Base-by-base conservation (phyloP, 164 flowering plant species). In the Aristolochia californica region DNA sequence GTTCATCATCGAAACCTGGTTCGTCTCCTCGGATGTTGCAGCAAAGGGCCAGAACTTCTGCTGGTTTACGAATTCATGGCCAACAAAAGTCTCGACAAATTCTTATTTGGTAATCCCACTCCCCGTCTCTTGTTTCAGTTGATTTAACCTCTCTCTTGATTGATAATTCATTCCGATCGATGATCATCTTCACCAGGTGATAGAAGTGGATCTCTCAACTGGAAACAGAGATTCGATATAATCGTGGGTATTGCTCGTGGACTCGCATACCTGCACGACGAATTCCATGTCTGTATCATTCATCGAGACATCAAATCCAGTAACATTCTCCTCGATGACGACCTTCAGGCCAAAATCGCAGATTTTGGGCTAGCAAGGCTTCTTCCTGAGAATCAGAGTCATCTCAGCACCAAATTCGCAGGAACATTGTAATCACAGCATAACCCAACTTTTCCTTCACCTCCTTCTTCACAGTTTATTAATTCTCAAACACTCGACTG, bases 241-340 rank as follows among this genome's bases (percentile, higher is more conserved):
- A 76, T 83, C 10, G 51, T 76, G 10, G 83, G 86, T 40, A 70
- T 64, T 43, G 86, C 86, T 10, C 62, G 78, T 21, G 89, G 86
- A 0, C 76, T 83, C 18, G 78, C 85, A 10, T 81, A 83, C 69
- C 64, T 83, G 30, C 84, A 79, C 20, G 81, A 81, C 15, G 78
- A 83, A 53, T 81, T 73, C 60, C 81, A 79, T 63, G 78, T 74
- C 0, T 51, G 77, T 43, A 79, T 83, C 43, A 78, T 81, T 43
- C 89, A 83, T 23, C 70, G 84, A 53, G 89, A 83, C 50, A 81
- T 83, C 48, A 81, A 83, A 52, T 45, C 83, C 1, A 74, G 81
- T 57, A 81, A 81, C 43, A 70, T 83, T 44, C 76, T 83, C 7
- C 68, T 83, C 20, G 85, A 80, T 55, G 72, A 77, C 26, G 48